Base-by-base conservation (phyloP, 169 alveolate species). In the Eimeria sp. region DNA sequence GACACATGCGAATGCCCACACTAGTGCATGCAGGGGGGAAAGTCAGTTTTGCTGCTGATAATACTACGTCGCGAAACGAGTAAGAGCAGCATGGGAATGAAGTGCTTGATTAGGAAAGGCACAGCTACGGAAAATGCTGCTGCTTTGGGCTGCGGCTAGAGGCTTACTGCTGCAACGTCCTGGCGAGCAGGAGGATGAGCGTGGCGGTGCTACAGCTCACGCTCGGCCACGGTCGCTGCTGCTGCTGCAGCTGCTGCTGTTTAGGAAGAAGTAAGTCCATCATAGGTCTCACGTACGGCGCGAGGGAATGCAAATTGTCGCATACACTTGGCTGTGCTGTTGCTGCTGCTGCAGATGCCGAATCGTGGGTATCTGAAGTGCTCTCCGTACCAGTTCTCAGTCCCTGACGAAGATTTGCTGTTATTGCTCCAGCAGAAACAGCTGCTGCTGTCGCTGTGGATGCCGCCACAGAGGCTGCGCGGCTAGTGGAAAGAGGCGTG, bases 151-250 rank as follows among this genome's bases (percentile, higher is more conserved):
- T 37, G 78, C 25, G 4, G 83, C 83, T 25, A 72, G 64, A 13
- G 80, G 33, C 93, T 37, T 71, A 87, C 93, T 87, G 93, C 46
- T 87, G 93, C 82, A 87, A 30, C 13, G 93, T 64, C 93, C 93
- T 87, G 60, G 93, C 74, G 66, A 87, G 93, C 20, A 87, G 93
- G 52, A 87, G 80, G 80, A 87, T 87, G 68, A 87, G 93, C 27
- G 93, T 87, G 66, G 93, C 83, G 68, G 93, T 87, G 83, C 83
- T 66, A 82, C 93, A 87, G 93, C 83, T 87, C 20, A 87, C 37
- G n/a, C 8, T 23, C 46, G 93, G 68, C 93, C 93, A 87, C 82
- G 40, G 68, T 20, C 54, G 40, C 76, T 60, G 91, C 72, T 60
- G 76, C 23, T 54, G 64, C 25, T n/a, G 64, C 43, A 30, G 71